Percentiles rank a stretch among this genome's conserved stretches.
phyloP scores from a whole-genome alignment of 73 alveolate genomes.

The Paramecium pentaurelia region DNA sequence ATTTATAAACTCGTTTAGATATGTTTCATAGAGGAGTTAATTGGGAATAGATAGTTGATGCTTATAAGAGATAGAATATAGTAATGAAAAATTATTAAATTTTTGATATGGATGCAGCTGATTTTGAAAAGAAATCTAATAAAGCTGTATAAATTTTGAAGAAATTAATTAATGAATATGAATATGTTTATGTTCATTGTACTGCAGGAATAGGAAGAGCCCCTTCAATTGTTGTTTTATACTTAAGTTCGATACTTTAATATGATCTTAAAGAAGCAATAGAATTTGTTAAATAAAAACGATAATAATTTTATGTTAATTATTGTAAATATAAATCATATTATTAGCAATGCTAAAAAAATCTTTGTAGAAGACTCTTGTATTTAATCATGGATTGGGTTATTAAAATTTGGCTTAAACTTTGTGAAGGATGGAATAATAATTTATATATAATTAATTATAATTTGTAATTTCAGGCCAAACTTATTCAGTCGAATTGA shows the following conservation, averaged over 20 bases:
- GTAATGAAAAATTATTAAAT: neutral
- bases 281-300: neutral
- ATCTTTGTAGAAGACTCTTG: neutral
- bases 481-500: neutral
- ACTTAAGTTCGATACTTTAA: slow-evolving; percentile 26
- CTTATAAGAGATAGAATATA: neutral
- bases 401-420: neutral
- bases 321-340: neutral
- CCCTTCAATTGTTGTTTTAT: slow-evolving; percentile 72
- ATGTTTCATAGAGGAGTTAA: slow-evolving; percentile 39
- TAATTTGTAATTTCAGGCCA: neutral
- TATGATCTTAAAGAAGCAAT: neutral
- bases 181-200: slow-evolving; percentile 78
- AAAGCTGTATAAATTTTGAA: neutral
- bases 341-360: neutral
- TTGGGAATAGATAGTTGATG: neutral
- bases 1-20: neutral
- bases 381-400: neutral
- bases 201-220: slow-evolving; percentile 84
- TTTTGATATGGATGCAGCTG: slow-evolving; percentile 22
- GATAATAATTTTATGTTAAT: neutral
- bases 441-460: neutral
- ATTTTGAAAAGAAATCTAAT: neutral
- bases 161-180: slow-evolving; percentile 5
- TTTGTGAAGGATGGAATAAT: neutral